Percentiles rank a stretch among this genome's conserved stretches.
Evolutionary conservation across 306 rosid species (phyloP).

Genomic region (Prosopis cineraria): DNA sequence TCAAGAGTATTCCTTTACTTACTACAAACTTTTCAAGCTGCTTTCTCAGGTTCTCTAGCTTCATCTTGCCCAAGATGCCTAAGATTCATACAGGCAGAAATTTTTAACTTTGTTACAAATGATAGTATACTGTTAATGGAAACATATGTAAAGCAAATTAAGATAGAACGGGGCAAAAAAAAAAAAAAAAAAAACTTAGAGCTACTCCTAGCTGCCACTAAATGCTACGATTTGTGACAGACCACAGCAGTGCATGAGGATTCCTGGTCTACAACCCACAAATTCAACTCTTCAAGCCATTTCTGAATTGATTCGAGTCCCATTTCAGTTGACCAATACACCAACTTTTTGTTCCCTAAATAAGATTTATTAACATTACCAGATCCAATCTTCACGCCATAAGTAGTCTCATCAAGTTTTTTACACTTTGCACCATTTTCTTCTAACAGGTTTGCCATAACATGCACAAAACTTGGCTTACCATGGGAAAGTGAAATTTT

Average conservation of each 20-base stretch:
- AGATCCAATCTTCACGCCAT: slow-evolving; percentile 44
- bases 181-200: slow-evolving; percentile 1
- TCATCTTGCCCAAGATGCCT: neutral
- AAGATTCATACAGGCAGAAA: neutral
- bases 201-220: slow-evolving; percentile 34
- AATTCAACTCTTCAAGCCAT: slow-evolving; percentile 59
- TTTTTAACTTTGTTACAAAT: slow-evolving; percentile 34
- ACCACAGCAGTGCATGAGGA: slow-evolving; percentile 79
- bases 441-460: slow-evolving; percentile 42
- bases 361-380: slow-evolving; percentile 44
- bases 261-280: slow-evolving; percentile 71
- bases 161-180: neutral
- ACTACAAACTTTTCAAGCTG: neutral
- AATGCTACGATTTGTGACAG: slow-evolving; percentile 70
- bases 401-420: slow-evolving; percentile 40
- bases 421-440: slow-evolving; percentile 37
- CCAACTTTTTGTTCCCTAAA: slow-evolving; percentile 56
- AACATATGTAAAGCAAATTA: slow-evolving; percentile 33
- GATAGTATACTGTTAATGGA: slow-evolving; percentile 21
- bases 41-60: neutral
- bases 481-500: slow-evolving; percentile 40
- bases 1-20: neutral
- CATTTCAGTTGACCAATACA: slow-evolving; percentile 60
- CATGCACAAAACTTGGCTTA: slow-evolving; percentile 45
- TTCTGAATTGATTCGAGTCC: slow-evolving; percentile 51